Percentiles rank a stretch among this genome's conserved stretches.
Conservation (phyloP, 73 alveolate species). For the Paramecium primaurelia region DNA sequence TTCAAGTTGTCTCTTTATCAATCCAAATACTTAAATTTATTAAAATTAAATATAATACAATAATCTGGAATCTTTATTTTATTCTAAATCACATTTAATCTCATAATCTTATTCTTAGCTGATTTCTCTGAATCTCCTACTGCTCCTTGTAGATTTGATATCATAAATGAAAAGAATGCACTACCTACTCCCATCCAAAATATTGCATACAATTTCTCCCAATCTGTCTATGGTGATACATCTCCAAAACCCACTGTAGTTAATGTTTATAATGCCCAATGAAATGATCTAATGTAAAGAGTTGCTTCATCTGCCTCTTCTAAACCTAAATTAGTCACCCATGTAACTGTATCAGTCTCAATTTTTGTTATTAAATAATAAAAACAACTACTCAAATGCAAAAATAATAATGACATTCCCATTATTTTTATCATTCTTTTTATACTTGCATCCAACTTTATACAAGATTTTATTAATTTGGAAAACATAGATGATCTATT, state of each 20-base stretch:
- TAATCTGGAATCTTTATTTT: conserved; percentile 16
- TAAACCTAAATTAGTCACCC: conserved; percentile 58
- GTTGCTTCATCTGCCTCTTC: conserved; percentile 27
- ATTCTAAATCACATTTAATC: conserved; percentile 16
- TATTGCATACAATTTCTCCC: conserved; percentile 51
- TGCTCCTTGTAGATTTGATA: conserved; percentile 61
- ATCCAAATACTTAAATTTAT: not conserved
- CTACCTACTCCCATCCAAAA: conserved; percentile 69
- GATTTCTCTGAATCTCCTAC: conserved; percentile 41
- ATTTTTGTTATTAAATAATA: conserved; percentile 51
- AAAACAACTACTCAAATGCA: conserved; percentile 67
- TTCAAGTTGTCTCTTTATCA: conserved; percentile 34
- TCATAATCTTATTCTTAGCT: conserved; percentile 12
- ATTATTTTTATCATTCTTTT: conserved; percentile 63
- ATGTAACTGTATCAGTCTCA: conserved; percentile 51
- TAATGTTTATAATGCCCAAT: conserved; percentile 68
- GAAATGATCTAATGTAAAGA: conserved; percentile 55
- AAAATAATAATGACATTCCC: conserved; percentile 50
- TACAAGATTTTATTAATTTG: conserved; percentile 9
- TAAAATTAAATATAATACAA: not conserved
- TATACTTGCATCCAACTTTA: conserved; percentile 62
- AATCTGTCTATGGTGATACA: conserved; percentile 55
- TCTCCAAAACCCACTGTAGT: conserved; percentile 75
- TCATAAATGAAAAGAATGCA: conserved; percentile 66
- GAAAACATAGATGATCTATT: conserved; percentile 38